These are phyloP conservation scores for Colletotrichum sp. DNA, from an alignment of 2,329 filamentous ascomycete genomes.

Conservation along the genomic window DNA sequence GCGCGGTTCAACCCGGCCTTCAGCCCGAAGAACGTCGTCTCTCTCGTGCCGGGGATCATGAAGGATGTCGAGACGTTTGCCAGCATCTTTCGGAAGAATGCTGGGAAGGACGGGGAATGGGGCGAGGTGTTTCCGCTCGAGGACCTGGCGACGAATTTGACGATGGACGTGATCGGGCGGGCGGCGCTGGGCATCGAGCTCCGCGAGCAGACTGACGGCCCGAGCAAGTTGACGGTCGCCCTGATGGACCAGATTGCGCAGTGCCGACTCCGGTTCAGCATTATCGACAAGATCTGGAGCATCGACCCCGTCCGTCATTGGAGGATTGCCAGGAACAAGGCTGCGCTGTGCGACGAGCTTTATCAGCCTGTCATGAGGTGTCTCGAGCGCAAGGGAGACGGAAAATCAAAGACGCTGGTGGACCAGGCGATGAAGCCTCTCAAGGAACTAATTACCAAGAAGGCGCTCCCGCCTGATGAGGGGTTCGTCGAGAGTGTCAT, in stretches of 20 bases:
- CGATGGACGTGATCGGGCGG: slow-evolving; percentile 44
- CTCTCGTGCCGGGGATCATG: slow-evolving; percentile 38
- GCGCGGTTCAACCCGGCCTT: slow-evolving; percentile 39
- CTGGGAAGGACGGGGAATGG: slow-evolving; percentile 30
- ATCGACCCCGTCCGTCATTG: neutral
- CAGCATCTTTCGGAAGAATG: slow-evolving; percentile 28
- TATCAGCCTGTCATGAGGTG: neutral
- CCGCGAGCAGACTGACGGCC: neutral
- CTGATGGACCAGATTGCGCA: neutral
- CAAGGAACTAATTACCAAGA: neutral
- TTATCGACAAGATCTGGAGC: neutral
- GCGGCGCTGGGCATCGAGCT: slow-evolving; percentile 29
- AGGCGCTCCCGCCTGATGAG: neutral
- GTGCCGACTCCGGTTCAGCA: neutral
- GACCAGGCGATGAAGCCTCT: slow-evolving; percentile 26
- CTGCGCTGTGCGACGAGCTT: neutral
- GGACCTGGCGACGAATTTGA: slow-evolving; percentile 37
- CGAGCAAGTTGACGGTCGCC: neutral
- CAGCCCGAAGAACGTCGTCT: slow-evolving; percentile 36
- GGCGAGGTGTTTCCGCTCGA: slow-evolving; percentile 36
- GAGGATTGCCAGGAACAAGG: neutral
- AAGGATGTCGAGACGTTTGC: slow-evolving; percentile 40
- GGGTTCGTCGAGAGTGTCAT: slow-evolving; percentile 31
- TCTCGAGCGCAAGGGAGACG: neutral
- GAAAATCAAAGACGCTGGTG: slow-evolving; percentile 24